Evolutionary conservation across 192 early-diverging fungal genomes (phyloP).

Genomic region (Piromyces sp.): DNA sequence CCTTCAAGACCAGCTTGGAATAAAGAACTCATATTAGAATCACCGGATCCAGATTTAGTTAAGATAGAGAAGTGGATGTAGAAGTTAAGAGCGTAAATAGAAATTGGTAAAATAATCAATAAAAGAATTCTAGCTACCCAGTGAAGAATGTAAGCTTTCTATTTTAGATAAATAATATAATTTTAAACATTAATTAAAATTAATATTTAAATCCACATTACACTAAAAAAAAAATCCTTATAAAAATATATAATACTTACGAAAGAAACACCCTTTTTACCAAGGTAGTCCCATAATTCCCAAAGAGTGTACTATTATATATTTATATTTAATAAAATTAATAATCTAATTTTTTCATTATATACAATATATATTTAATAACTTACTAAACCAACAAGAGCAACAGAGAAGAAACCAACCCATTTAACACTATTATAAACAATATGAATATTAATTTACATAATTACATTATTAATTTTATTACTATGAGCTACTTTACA

Average conservation of each 20-base stretch:
- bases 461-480: no score
- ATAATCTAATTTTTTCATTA: no score
- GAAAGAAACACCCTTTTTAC: neutral
- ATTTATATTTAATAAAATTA: neutral
- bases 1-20: conserved; percentile 87
- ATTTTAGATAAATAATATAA: no score
- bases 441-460: neutral
- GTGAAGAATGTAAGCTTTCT: conserved; percentile 51
- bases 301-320: neutral
- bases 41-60: conserved; percentile 60
- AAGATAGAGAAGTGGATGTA: conserved; percentile 76
- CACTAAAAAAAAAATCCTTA: no score
- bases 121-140: conserved; percentile 66
- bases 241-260: neutral
- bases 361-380: neutral
- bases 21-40: conserved; percentile 85
- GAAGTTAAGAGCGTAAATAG: conserved; percentile 71
- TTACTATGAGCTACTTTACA: no score
- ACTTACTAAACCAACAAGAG: neutral
- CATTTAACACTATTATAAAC: neutral
- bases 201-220: no score
- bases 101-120: conserved; percentile 64
- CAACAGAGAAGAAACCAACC: neutral
- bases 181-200: no score
- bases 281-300: neutral